Evolutionary conservation across 192 early-diverging fungal species (phyloP), one percentile per base, ranked within the genome.

Genomic region (Backusella australiensis): DNA sequence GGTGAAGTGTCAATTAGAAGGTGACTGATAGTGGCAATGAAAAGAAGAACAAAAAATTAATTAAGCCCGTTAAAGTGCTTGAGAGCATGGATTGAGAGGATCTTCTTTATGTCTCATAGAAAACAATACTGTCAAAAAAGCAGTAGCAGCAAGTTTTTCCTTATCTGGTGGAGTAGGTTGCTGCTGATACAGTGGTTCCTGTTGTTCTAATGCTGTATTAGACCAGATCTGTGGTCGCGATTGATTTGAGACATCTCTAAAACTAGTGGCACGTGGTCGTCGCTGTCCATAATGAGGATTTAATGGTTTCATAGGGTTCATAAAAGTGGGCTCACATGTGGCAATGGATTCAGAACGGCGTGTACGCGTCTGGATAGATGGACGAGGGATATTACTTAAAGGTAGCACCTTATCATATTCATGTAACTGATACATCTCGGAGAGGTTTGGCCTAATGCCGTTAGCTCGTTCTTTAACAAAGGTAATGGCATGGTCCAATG

Each of bases 371-470:
- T 69, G 68, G 6, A 69, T 69, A 3, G 56, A 63, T 63, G 56
- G 26, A 5, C 56, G 56, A 29, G 21, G 4, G 12, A 63, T 29
- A 63, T 63, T 0, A 9, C 23, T 63, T 12, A 63, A 63, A 29
- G 56, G 11, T 29, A 29, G 12, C 12, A 4, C 11, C 23, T 35
- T 88, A 56, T 91, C 92, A 75, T 90, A 92, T 63, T 91, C 92
- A 21, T 84, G 83, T 44, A 97, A 82, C 84, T 96, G 95, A 68
- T 89, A 87, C 70, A 96, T 89, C 32, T 96, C 80, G 56, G 89
- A 86, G 73, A 96, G 87, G 59, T 96, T 95, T 15, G 96, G 96
- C 8, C 87, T 89, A 29, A 97, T 94, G 69, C 84, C 87, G 6
- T 89, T 87, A 9, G 93, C 89, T 32, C 87, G 74, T 35, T 84